phyloP scores from a whole-genome alignment of 1,139 yeast genomes.

The Wickerhamomyces sp. region DNA sequence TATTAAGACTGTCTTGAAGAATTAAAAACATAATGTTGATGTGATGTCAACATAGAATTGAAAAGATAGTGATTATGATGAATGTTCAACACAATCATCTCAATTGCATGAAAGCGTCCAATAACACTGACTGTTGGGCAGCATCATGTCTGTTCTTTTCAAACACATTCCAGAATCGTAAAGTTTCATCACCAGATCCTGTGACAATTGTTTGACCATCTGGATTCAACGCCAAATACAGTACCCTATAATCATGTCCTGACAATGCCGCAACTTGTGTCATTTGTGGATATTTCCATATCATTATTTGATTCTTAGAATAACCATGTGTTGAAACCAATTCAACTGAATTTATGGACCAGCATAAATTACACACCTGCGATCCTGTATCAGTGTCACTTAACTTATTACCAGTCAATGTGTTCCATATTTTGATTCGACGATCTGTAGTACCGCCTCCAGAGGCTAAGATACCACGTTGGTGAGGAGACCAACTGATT shows the following conservation, averaged over 20 bases:
- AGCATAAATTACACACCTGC: slow-evolving; percentile 88
- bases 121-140: slow-evolving; percentile 55
- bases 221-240: slow-evolving; percentile 88
- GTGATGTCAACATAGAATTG: too few relatives aligned
- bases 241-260: slow-evolving; percentile 90
- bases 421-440: slow-evolving; percentile 88
- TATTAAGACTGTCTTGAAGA: neutral
- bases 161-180: slow-evolving; percentile 89
- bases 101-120: slow-evolving; percentile 77
- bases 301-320: slow-evolving; percentile 82
- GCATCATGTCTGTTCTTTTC: slow-evolving; percentile 63
- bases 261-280: slow-evolving; percentile 90
- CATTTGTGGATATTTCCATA: slow-evolving; percentile 95
- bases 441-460: slow-evolving; percentile 99
- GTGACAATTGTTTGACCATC: slow-evolving; percentile 98
- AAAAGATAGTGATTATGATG: too few relatives aligned
- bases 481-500: slow-evolving; percentile 96
- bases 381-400: slow-evolving; percentile 90
- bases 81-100: too few relatives aligned
- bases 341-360: slow-evolving; percentile 93
- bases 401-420: slow-evolving; percentile 67
- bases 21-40: too few relatives aligned
- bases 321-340: slow-evolving; percentile 94
- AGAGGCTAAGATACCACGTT: slow-evolving; percentile 84
- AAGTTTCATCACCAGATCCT: slow-evolving; percentile 97